Evolutionary conservation across 345 rosid species (phyloP), one percentile per base, ranked within the genome.

Genomic region (Eucalyptus erythrocorys): DNA sequence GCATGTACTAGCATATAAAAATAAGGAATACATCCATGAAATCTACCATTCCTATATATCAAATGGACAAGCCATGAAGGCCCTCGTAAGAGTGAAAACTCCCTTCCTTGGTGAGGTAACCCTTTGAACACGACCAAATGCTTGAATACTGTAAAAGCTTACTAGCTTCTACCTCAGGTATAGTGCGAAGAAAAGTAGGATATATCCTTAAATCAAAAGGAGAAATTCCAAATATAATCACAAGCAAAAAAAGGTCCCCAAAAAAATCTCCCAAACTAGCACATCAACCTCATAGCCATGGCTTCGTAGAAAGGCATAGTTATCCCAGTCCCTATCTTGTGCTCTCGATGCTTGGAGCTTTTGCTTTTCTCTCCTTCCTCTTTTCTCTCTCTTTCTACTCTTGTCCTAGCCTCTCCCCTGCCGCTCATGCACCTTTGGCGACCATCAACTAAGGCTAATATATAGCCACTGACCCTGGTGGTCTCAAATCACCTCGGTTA

Each of bases 301-400:
- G 87, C 87, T 48, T 89, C 90, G 30, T 99, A 95, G 86, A 97
- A 96, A 88, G 97, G 98, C 5, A 55, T 96, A 15, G 91, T 94
- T 27, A 91, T 95, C 3, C 90, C 95, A 13, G 91, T 97, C 10
- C 97, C 98, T 4, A 93, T 93, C 40, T 96, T 19, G 94, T 94
- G 19, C 94, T 97, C 85, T 87, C 94, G 1, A 95, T 93, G 45
- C 93, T 97, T 5, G 93, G 87, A 13, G 96, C 94, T 16, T 95
- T 95, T 47, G 88, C 92, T 86, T 91, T 93, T 87, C 89, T 96
- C 37, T 93, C 95, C 94, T 93, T 98, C 91, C 95, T 98, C 87
- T 90, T 95, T 95, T 97, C 84, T 94, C 98, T 51, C 64, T 94
- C 98, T 37, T 90, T 95, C 8, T 96, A 95, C 87, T 85, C 92